Evolutionary conservation across 768 basidiomycete species (phyloP), one percentile per base, ranked within the genome.

Genomic region (Strobilomyces dryophilus): DNA sequence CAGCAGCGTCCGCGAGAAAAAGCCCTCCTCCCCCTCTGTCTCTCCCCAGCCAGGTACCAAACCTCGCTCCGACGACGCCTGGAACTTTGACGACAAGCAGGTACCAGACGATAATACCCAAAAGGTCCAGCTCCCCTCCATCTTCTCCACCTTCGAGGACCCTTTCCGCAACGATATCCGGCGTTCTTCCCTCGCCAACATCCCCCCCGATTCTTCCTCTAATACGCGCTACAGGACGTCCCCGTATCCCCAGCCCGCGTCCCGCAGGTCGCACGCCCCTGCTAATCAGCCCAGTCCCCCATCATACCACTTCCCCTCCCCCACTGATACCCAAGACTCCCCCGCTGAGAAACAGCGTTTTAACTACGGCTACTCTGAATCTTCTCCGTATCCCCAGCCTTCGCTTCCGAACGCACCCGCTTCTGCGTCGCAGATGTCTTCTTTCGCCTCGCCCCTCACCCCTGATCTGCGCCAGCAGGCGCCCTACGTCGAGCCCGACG

Each of bases 111-210:
- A 79, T 51, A 74, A 77, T 51, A 62, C 72, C 35, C 45, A 52
- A 50, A 82, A 81, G 66, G 83, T 88, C 52, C 82, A 85, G 71
- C 76, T 89, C 17, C 87, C 87, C 17, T 85, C 86, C 62, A 86
- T 89, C 59, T 87, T 85, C 58, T 79, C 82, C 31, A 77, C 81
- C 29, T 84, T 88, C 56, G 82, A 84, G 66, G 85, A 85, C 65
- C 73, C 76, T 24, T 70, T 79, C 65, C 67, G 77, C 53, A 71
- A 71, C 60, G 83, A 84, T 41, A 69, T 66, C 49, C 81, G 87
- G 51, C 81, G 86, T 42, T 73, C 83, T 4, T 86, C 86, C 3
- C 74, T 89, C 20, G 85, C 86, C 2, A 79, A 76, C 46, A 74
- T 86, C 42, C 71, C 75, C 64, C 75, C 81, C 18, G 82, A 84